A percentile compares a stretch with the other conserved stretches of the same genome.
phyloP scores from a whole-genome alignment of 192 early-diverging fungal genomes.

The Coemansia sp. region DNA sequence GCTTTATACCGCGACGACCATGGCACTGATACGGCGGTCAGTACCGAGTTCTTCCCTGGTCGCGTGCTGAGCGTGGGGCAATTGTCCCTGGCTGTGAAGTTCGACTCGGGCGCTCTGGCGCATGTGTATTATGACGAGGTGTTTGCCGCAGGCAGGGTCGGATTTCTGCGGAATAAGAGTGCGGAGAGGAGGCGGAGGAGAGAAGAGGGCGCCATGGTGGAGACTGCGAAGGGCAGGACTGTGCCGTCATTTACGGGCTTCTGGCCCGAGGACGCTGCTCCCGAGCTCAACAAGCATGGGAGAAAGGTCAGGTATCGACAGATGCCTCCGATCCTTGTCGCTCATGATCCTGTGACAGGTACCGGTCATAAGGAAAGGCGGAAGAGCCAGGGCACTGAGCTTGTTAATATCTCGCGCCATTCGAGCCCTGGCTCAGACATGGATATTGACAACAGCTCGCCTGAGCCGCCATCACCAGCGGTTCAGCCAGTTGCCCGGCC shows the following conservation, averaged over 20 bases:
- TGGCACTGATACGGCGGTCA: conserved; percentile 30
- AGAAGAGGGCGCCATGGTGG: conserved; percentile 22
- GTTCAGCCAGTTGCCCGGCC: not conserved
- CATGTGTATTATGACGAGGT: conserved; percentile 56
- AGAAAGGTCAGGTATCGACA: conserved; percentile 38
- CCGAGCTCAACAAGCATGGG: conserved; percentile 33
- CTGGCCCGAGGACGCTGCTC: conserved; percentile 37
- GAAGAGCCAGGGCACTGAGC: not conserved
- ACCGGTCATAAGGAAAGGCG: not conserved
- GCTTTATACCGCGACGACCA: conserved; percentile 47
- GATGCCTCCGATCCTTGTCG: conserved; percentile 28
- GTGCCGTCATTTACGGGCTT: conserved; percentile 54
- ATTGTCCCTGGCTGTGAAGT: conserved; percentile 32
- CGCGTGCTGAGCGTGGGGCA: conserved; percentile 24
- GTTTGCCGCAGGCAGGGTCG: conserved; percentile 46
- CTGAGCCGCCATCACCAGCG: not conserved
- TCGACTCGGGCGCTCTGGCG: conserved; percentile 26
- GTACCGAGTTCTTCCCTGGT: conserved; percentile 49
- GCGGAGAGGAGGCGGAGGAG: conserved; percentile 20
- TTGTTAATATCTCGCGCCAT: not conserved
- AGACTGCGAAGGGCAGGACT: conserved; percentile 12
- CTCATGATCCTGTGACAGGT: not conserved
- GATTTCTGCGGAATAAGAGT: conserved; percentile 45
- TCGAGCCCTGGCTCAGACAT: conserved; percentile 35
- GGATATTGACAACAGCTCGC: conserved; percentile 38